Base-by-base conservation (phyloP, 164 flowering plant species). In the Kingdonia uniflora region DNA sequence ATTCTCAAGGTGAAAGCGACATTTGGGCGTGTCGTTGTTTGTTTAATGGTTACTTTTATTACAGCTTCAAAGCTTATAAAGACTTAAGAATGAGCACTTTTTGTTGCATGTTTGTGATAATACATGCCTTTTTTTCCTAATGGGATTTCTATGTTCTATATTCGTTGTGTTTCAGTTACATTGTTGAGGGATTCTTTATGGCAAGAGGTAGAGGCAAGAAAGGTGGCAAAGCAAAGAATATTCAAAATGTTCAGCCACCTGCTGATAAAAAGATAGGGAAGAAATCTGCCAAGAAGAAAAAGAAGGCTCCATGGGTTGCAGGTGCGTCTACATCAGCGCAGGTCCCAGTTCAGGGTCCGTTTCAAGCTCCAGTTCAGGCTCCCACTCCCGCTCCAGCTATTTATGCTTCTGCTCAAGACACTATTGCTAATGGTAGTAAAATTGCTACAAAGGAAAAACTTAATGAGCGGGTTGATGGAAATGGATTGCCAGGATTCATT, bases 401-500 rank as follows among this genome's bases (percentile, higher is more conserved):
- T 29, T 38, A 6, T 50, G 19, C 11, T 53, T 14, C 46, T 40
- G 19, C 44, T 14, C 17, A 43, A 17, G 15, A 14, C 24, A 22
- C 25, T 53, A 6, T 15, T 40, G 16, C 19, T 15, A 40, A 53
- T 39, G 56, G 33, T 13, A 53, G 6, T 40, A 22, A 11, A 53
- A 22, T 2, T 42, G 37, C 21, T 1, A 25, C 17, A 15, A 11
- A 16, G 14, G 39, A 20, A 41, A 25, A 42, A 16, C 13, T 4
- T 19, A 21, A 25, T 41, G 22, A 54, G 2, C 24, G 14, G 38
- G 48, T 20, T 24, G 38, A n/a, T 15, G 48, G 6, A 2, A 56
- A 66, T 20, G 23, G 29, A 2, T 19, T 63, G 14, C 6, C 48
- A 20, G 76, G 76, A 19, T 73, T 60, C 44, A 69, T 72, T 44